phyloP scores from a whole-genome alignment of 202 grass and related monocot species.

The Schoenoplectus triqueter region DNA sequence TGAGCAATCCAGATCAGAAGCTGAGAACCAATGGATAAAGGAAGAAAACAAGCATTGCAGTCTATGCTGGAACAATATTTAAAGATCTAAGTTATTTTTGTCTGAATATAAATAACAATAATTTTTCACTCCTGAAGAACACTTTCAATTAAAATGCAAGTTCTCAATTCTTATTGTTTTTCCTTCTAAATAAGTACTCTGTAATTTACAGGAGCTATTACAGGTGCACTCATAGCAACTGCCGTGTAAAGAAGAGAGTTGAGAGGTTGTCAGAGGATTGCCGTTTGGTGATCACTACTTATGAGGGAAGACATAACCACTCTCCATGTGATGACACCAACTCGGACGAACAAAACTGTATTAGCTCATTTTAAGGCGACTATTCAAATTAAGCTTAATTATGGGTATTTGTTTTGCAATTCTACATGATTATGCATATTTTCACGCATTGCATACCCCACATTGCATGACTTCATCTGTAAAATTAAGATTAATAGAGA shows the following conservation, averaged over 20 bases:
- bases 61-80: too few species aligned
- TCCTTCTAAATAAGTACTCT: background rate
- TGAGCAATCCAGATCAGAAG: too few species aligned
- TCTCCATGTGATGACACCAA: conserved; percentile 65
- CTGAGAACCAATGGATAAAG: too few species aligned
- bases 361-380: conserved; percentile 67
- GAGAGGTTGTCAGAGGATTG: conserved; percentile 87
- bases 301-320: conserved; percentile 89
- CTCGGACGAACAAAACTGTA: conserved; percentile 46
- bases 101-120: too few species aligned
- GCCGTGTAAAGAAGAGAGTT: conserved; percentile 94
- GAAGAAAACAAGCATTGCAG: too few species aligned
- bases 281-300: conserved; percentile 91
- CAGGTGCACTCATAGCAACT: conserved; percentile 85
- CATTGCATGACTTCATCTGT: too few species aligned
- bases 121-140: too few species aligned
- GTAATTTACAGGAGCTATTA: conserved; percentile 75
- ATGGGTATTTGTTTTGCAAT: background rate
- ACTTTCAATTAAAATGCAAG: background rate
- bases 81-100: too few species aligned
- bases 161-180: background rate
- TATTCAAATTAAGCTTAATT: background rate
- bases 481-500: too few species aligned
- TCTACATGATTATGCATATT: background rate
- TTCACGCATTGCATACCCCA: background rate